Evolutionary conservation across 352 stramenopile genomes (phyloP), one percentile per base, ranked within the genome.

Genomic region (Pythium vanterpoolii): DNA sequence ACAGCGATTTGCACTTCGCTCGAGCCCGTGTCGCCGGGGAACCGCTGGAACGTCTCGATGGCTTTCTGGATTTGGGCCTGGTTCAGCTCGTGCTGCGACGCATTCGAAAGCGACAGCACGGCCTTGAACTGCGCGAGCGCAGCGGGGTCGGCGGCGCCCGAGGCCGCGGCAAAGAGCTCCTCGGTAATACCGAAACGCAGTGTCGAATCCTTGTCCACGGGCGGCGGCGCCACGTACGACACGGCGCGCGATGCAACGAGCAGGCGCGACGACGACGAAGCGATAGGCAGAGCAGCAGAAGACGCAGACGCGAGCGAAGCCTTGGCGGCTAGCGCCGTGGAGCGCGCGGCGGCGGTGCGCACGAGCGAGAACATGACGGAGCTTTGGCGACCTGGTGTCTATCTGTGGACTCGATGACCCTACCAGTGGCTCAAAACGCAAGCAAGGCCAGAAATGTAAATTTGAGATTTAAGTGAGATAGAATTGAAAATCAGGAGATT

Each of bases 1-100:
- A 93, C 82, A 8, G 85, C 85, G 50, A 95, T 76, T 69, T 95
- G 85, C 58, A 93, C 85, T 55, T 95, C 85, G 65, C 80, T 91
- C 45, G 85, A 95, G 44, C 85, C 85, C 31, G 85, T 93, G 69
- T 95, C 85, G 18, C 85, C 83, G 8, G 85, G 85, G 71, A 93
- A 93, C 48, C 85, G 83, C 71, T 95, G 81, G 70, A 95, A 95
- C 14, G 77, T 90, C 63, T 92, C 71, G 56, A 95, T 90, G 43
- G 83, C 83, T 40, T 76, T 83, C 28, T 83, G 74, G 56, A 93
- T 74, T 66, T 91, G 77, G 40, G 80, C 78, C 69, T 95, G 72
- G 76, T 95, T 95, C 30, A 95, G 72, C 51, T 93, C 85, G 49
- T 73, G 79, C 71, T 95, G 83, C 57, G 80, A 87, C 38, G 85